Percentiles rank a stretch among this genome's conserved stretches.
Evolutionary conservation across 1,284 basidiomycete species (phyloP).

Genomic region (Boletus calvinii): DNA sequence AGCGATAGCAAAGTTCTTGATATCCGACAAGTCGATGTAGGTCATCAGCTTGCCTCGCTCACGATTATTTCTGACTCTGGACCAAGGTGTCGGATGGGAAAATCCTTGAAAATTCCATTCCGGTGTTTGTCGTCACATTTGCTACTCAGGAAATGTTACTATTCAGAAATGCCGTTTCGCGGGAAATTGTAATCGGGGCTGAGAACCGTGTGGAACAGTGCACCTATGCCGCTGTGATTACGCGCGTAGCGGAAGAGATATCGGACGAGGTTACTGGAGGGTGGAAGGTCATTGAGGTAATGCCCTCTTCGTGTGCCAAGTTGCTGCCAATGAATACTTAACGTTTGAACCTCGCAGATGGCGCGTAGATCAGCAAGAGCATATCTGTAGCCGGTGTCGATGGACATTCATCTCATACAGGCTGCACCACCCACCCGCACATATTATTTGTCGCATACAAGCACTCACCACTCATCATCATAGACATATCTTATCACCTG

Average conservation of each 20-base stretch:
- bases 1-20: slow-evolving; percentile 92
- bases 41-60: slow-evolving; percentile 28
- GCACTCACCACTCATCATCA: slow-evolving; percentile 33
- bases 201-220: slow-evolving; percentile 92
- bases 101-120: slow-evolving; percentile 86
- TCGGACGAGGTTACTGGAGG: slow-evolving; percentile 93
- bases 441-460: slow-evolving; percentile 24
- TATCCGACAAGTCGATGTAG: slow-evolving; percentile 91
- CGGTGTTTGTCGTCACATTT: slow-evolving; percentile 94
- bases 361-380: slow-evolving; percentile 40
- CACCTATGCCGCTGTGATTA: slow-evolving; percentile 90
- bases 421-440: slow-evolving; percentile 9
- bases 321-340: slow-evolving; percentile 5
- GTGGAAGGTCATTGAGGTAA: slow-evolving; percentile 96
- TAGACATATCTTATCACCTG: slow-evolving; percentile 32
- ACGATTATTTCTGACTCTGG: slow-evolving; percentile 8
- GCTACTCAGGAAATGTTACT: slow-evolving; percentile 92
- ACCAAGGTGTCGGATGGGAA: slow-evolving; percentile 74
- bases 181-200: slow-evolving; percentile 83
- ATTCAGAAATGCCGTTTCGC: slow-evolving; percentile 88
- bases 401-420: slow-evolving; percentile 1
- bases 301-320: neutral
- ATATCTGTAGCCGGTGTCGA: slow-evolving; percentile 30
- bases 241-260: slow-evolving; percentile 82
- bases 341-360: slow-evolving; percentile 28